Evolutionary conservation across 495 filamentous ascomycete species (phyloP).

Genomic region (Rostrohypoxylon terebratum): DNA sequence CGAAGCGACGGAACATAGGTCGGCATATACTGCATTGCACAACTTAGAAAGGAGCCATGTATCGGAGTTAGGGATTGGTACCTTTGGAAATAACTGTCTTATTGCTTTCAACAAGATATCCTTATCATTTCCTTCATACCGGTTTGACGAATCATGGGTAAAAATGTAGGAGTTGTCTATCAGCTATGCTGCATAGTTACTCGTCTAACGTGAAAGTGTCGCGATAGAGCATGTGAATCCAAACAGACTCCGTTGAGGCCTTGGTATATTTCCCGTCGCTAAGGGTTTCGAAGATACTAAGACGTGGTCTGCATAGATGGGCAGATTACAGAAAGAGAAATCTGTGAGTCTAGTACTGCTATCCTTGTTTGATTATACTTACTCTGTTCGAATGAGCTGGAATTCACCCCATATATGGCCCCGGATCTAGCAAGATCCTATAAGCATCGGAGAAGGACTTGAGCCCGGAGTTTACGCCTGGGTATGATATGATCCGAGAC

Average conservation of each 20-base stretch:
- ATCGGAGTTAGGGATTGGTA: slow-evolving; percentile 24
- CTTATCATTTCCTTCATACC: slow-evolving; percentile 19
- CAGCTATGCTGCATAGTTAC: slow-evolving; percentile 23
- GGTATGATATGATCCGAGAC: not conserved
- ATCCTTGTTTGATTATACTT: not conserved
- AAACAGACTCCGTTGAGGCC: not conserved
- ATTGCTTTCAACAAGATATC: slow-evolving; percentile 15
- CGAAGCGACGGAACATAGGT: slow-evolving; percentile 21
- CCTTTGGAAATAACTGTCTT: not conserved
- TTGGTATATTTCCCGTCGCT: not conserved
- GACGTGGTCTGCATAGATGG: not conserved
- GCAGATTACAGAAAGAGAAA: not conserved
- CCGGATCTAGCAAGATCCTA: not conserved
- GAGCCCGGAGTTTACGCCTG: not conserved
- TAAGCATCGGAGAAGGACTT: not conserved
- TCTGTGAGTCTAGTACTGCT: not conserved
- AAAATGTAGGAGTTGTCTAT: slow-evolving; percentile 27
- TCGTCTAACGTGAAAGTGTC: slow-evolving; percentile 13
- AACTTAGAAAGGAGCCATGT: slow-evolving; percentile 14
- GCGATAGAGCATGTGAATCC: slow-evolving; percentile 4
- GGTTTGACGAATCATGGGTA: slow-evolving; percentile 11
- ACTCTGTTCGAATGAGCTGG: not conserved
- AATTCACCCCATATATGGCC: not conserved
- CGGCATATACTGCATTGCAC: slow-evolving; percentile 33
- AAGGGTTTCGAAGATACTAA: not conserved